Evolutionary conservation across 139 green algal species (phyloP).

Genomic region (Asterochloris erici): DNA sequence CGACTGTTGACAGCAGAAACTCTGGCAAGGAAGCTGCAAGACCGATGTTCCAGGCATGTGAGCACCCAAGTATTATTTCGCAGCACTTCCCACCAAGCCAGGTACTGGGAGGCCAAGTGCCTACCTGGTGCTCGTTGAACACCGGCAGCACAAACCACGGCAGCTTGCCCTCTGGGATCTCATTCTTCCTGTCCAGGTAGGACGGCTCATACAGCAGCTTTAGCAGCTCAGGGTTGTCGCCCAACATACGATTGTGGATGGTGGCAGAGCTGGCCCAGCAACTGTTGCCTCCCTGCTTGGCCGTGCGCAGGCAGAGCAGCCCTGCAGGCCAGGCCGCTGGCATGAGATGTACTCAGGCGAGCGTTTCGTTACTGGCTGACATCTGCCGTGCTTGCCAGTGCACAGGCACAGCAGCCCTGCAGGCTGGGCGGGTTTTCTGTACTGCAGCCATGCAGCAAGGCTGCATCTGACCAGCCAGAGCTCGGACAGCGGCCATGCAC

Average conservation of each 20-base stretch:
- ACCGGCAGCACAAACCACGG: conserved; percentile 49
- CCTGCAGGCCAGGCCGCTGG: conserved; percentile 32
- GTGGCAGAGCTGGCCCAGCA: conserved; percentile 42
- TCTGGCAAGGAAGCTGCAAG: no score
- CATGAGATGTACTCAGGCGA: no score
- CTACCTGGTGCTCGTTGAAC: conserved; percentile 46
- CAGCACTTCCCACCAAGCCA: no score
- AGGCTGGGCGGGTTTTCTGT: conserved; percentile 32
- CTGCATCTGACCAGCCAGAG: no score
- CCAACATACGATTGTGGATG: conserved; percentile 54
- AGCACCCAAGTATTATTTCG: no score
- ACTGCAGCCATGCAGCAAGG: neutral
- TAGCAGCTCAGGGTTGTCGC: conserved; percentile 33
- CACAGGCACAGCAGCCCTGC: conserved; percentile 53
- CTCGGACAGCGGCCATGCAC: no score
- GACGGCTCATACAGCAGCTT: conserved; percentile 28
- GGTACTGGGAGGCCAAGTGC: neutral
- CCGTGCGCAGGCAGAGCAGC: conserved; percentile 51
- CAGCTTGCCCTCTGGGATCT: conserved; percentile 51
- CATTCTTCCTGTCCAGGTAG: conserved; percentile 49
- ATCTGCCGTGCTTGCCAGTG: conserved; percentile 36
- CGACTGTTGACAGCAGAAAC: no score
- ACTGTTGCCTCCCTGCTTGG: conserved; percentile 48
- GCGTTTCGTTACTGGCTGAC: no score
- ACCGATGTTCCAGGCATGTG: no score